A percentile compares a stretch with the other conserved stretches of the same genome.
phyloP scores from a whole-genome alignment of 345 rosid species.

The Euphorbia peplus region DNA sequence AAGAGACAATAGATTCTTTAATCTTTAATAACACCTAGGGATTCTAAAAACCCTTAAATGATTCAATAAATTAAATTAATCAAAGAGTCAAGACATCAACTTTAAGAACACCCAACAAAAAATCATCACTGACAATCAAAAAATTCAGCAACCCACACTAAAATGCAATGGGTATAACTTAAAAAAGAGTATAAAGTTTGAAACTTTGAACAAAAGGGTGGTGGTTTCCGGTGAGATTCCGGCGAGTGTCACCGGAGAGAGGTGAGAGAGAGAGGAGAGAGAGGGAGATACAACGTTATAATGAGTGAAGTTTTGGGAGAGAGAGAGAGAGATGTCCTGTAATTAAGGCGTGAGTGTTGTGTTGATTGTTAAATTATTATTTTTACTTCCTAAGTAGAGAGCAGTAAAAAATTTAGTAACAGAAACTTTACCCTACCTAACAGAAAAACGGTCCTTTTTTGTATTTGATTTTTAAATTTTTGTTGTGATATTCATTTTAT shows the following conservation, averaged over 20 bases:
- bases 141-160: no score
- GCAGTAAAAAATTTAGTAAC: no score
- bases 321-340: slow-evolving; percentile 17
- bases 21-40: slow-evolving; percentile 27
- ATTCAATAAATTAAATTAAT: slow-evolving; percentile 27
- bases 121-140: slow-evolving; percentile 24
- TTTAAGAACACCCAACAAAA: slow-evolving; percentile 11
- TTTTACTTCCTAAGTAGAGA: slow-evolving; percentile 7
- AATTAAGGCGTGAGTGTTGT: slow-evolving; percentile 31
- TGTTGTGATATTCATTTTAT: background rate
- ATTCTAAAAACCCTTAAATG: slow-evolving; percentile 25
- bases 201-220: background rate
- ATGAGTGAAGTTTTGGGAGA: background rate
- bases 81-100: slow-evolving; percentile 6
- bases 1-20: slow-evolving; percentile 24
- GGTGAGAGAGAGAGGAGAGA: background rate
- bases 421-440: background rate
- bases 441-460: no score
- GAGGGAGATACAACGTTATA: background rate
- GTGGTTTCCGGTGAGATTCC: slow-evolving; percentile 24
- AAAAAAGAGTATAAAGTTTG: background rate
- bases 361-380: background rate
- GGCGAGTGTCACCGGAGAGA: slow-evolving; percentile 32
- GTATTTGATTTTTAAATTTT: no score
- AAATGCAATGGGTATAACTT: slow-evolving; percentile 1